Conservation (phyloP, 164 flowering plant genomes). For the Umbellularia californica region DNA sequence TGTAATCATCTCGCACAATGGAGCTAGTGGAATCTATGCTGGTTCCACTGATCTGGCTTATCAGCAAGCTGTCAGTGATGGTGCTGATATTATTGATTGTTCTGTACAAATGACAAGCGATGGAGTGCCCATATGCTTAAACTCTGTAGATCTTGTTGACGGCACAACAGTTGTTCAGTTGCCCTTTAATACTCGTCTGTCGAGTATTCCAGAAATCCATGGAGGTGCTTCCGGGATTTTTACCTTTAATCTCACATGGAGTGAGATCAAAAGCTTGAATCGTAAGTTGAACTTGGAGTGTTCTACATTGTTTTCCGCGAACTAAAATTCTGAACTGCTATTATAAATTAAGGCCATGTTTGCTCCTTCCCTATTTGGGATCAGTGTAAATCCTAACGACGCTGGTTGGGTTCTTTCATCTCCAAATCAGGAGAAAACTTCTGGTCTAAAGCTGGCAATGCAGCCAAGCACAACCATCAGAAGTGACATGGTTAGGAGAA, state of each 20-base stretch:
- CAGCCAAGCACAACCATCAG: neutral
- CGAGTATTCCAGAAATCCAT: slow-evolving; percentile 39
- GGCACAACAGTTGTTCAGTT: slow-evolving; percentile 48
- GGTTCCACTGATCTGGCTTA: slow-evolving; percentile 83
- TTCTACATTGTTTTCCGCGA: neutral
- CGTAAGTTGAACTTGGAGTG: slow-evolving; percentile 44
- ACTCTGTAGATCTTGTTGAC: slow-evolving; percentile 62
- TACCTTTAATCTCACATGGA: slow-evolving; percentile 69
- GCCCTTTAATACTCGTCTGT: slow-evolving; percentile 24
- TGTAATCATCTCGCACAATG: slow-evolving; percentile 61
- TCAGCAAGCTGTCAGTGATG: slow-evolving; percentile 67
- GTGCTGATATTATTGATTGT: slow-evolving; percentile 82
- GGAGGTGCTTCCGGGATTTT: slow-evolving; percentile 39
- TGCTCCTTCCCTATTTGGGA: neutral
- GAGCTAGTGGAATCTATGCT: slow-evolving; percentile 90
- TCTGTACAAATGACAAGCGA: slow-evolving; percentile 81
- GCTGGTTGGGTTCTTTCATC: neutral
- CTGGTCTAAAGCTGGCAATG: neutral
- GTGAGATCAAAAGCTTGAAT: slow-evolving; percentile 48
- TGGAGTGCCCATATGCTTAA: slow-evolving; percentile 66
- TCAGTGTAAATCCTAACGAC: neutral
- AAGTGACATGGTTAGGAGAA: neutral
- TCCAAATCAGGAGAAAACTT: neutral
- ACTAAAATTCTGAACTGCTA: neutral
- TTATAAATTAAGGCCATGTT: neutral